Evolutionary conservation across 2,329 filamentous ascomycete genomes (phyloP).

Genomic region (Daldinia sp.): DNA sequence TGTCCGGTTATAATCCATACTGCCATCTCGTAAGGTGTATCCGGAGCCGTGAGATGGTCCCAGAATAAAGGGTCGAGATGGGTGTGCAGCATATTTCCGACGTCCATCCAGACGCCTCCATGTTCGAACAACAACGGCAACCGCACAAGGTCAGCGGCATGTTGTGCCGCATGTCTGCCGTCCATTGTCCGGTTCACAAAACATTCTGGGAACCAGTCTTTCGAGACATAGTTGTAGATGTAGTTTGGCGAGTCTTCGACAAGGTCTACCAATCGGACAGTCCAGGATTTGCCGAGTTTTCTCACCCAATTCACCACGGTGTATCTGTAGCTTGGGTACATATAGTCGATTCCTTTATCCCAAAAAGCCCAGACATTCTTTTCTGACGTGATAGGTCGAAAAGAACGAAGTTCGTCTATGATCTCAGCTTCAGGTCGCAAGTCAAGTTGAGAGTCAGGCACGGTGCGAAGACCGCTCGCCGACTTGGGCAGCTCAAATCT

Average conservation of each 20-base stretch:
- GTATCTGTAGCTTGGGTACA: slow-evolving; percentile 54
- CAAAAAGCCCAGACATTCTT: slow-evolving; percentile 62
- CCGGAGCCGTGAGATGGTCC: slow-evolving; percentile 47
- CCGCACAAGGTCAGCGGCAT: slow-evolving; percentile 59
- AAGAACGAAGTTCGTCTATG: slow-evolving; percentile 43
- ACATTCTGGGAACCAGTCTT: slow-evolving; percentile 52
- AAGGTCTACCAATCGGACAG: slow-evolving; percentile 56
- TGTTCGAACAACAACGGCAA: slow-evolving; percentile 52
- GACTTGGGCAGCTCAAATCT: background rate
- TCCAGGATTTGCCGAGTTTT: slow-evolving; percentile 57
- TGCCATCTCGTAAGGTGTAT: slow-evolving; percentile 48
- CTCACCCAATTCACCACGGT: slow-evolving; percentile 59
- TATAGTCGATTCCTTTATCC: slow-evolving; percentile 54
- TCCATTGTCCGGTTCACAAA: slow-evolving; percentile 57
- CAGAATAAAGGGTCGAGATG: slow-evolving; percentile 54
- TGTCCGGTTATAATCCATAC: background rate
- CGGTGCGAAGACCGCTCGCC: background rate
- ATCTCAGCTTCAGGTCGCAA: slow-evolving; percentile 52
- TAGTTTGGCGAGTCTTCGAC: slow-evolving; percentile 53
- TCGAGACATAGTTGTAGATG: slow-evolving; percentile 52
- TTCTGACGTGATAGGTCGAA: slow-evolving; percentile 54
- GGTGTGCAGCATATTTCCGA: slow-evolving; percentile 53
- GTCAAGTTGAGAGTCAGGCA: slow-evolving; percentile 41
- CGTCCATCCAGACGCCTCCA: slow-evolving; percentile 57
- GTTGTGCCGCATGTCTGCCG: slow-evolving; percentile 56